Evolutionary conservation across 495 filamentous ascomycete genomes (phyloP), one percentile per base, ranked within the genome.

Genomic region (Xylaria nigripes): DNA sequence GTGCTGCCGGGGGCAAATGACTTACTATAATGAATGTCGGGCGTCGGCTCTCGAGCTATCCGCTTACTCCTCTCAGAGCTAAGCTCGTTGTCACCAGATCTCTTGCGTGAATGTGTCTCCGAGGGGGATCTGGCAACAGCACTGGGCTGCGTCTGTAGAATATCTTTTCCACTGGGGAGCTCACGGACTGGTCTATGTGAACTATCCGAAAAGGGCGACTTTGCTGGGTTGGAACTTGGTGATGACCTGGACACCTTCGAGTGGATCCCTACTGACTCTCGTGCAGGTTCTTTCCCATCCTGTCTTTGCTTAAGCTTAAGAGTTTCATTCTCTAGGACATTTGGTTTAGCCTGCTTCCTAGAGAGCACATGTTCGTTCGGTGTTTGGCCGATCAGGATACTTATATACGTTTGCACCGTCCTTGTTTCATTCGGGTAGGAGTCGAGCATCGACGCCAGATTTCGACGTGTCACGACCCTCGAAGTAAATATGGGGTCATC

Each of bases 391-490:
- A 48, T 38, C 25, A 48, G 29, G 13, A 53, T 8, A 9, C 53
- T 57, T 10, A 60, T 18, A 19, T 49, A 32, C 0, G 7, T 40
- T 23, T 30, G 61, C 41, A 51, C 55, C 41, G 21, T 24, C 0
- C 36, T 47, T 5, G 63, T 19, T 50, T 65, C 62, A 3, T 57
- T 51, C 5, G 62, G 62, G 50, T 67, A 65, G 12, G 34, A 49
- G 6, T 56, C 29, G 19, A 65, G 55, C 13, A 58, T 61, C 3
- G 58, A 58, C 25, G 66, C 36, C 5, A 80, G 47, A 41, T 73
- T 77, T 21, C 57, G 44, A 21, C 59, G 68, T 0, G 59, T 73
- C 7, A 80, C 54, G 25, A 78, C 34, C 12, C 64, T 42, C 12
- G 66, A 58, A 0, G 52, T 60, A 46, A 70, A 79, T 8, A 67